Conservation (phyloP, 2,329 filamentous ascomycete species). For the Escovopsis sp. region DNA sequence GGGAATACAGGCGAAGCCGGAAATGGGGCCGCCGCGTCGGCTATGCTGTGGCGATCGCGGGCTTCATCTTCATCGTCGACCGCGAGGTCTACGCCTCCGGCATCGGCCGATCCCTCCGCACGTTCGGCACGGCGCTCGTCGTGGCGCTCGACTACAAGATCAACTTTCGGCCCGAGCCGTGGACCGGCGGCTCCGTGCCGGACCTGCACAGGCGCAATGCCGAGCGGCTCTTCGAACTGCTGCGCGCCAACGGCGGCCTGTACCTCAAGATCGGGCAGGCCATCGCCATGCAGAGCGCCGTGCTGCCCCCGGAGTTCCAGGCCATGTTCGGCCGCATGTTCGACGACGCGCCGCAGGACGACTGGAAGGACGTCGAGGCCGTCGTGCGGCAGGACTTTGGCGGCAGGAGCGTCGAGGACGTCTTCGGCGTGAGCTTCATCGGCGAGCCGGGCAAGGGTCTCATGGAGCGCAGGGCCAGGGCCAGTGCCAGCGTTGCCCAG, state of each 20-base stretch:
- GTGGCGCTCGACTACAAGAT: slow-evolving; percentile 91
- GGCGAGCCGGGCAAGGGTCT: slow-evolving; percentile 53
- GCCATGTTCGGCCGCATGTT: slow-evolving; percentile 96
- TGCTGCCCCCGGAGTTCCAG: slow-evolving; percentile 87
- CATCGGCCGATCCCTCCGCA: slow-evolving; percentile 62
- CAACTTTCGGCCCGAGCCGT: slow-evolving; percentile 75
- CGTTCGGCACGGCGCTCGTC: slow-evolving; percentile 64
- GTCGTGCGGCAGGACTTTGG: slow-evolving; percentile 84
- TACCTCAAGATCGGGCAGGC: slow-evolving; percentile 98
- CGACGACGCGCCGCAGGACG: slow-evolving; percentile 89
- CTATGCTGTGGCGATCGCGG: slow-evolving; percentile 43
- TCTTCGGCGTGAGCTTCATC: slow-evolving; percentile 77
- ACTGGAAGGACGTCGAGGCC: slow-evolving; percentile 70
- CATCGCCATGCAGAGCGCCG: slow-evolving; percentile 93
- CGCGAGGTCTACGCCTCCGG: slow-evolving; percentile 64
- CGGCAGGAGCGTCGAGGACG: slow-evolving; percentile 72
- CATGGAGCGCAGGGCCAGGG: slow-evolving; percentile 46
- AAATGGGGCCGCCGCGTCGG: slow-evolving; percentile 67
- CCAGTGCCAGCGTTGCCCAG: slow-evolving; percentile 86
- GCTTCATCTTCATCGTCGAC: slow-evolving; percentile 54
- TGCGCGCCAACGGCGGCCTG: slow-evolving; percentile 76
- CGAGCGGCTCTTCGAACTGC: slow-evolving; percentile 63
- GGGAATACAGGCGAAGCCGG: slow-evolving; percentile 53
- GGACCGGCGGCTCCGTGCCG: slow-evolving; percentile 55
- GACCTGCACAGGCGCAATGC: slow-evolving; percentile 77